Evolutionary conservation across 306 rosid genomes (phyloP).

Genomic region (Carpinus viminea): DNA sequence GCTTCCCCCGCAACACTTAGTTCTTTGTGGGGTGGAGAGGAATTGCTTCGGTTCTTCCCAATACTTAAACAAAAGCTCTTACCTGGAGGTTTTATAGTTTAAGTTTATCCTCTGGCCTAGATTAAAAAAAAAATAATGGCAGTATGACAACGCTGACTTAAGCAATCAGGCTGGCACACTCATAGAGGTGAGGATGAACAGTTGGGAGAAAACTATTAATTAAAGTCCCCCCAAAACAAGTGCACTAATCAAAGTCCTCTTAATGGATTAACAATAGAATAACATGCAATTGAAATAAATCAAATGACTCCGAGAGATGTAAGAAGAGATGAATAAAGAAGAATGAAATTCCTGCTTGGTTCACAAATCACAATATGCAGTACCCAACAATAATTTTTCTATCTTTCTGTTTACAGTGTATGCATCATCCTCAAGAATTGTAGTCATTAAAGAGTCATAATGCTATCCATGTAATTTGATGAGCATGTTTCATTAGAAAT

Average conservation of each 20-base stretch:
- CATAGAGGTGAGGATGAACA: background rate
- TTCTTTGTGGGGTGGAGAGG: background rate
- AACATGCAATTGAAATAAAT: background rate
- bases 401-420: too few species aligned
- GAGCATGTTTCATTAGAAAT: too few species aligned
- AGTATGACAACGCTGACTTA: background rate
- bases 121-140: background rate
- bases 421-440: too few species aligned
- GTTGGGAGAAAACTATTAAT: background rate
- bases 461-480: too few species aligned
- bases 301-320: too few species aligned
- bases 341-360: too few species aligned
- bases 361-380: too few species aligned
- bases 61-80: background rate
- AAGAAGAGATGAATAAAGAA: too few species aligned
- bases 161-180: conserved; percentile 5
- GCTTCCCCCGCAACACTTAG: too few species aligned
- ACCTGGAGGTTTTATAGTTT: background rate
- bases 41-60: background rate
- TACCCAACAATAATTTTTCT: too few species aligned
- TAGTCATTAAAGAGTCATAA: too few species aligned
- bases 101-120: background rate
- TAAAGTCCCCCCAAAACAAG: background rate
- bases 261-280: background rate
- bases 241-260: background rate